Conservation (phyloP, 441 rosid species). For the Arabidopsis lyrata region DNA sequence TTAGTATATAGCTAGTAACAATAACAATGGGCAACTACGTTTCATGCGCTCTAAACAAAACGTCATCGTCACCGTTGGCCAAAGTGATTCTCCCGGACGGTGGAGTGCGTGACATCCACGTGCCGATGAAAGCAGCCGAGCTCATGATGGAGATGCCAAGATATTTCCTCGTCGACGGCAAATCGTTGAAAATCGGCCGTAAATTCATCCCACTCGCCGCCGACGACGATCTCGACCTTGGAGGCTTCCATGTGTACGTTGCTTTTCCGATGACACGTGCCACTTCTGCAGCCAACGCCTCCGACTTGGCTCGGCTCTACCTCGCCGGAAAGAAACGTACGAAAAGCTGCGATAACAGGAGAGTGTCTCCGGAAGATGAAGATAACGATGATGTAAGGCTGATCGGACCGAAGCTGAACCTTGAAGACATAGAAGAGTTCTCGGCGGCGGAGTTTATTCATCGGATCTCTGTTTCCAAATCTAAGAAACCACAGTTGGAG, state of each 20-base stretch:
- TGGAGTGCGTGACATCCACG: constrained; percentile 52
- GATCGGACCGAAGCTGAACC: constrained; percentile 49
- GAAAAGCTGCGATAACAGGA: constrained; percentile 43
- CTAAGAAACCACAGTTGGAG: constrained; percentile 75
- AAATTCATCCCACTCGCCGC: constrained; percentile 70
- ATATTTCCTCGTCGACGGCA: constrained; percentile 62
- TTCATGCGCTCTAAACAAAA: constrained; percentile 57
- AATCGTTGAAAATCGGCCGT: constrained; percentile 54
- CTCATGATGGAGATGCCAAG: constrained; percentile 79
- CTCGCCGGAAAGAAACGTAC: constrained; percentile 47
- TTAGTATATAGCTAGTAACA: background rate
- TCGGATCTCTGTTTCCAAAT: constrained; percentile 69
- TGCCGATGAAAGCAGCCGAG: constrained; percentile 74
- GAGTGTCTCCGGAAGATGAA: constrained; percentile 52
- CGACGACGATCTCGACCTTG: constrained; percentile 59
- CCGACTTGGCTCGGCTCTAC: constrained; percentile 61
- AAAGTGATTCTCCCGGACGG: constrained; percentile 72
- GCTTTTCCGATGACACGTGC: constrained; percentile 71
- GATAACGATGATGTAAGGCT: constrained; percentile 4
- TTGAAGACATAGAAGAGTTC: constrained; percentile 72
- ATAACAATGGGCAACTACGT: constrained; percentile 69
- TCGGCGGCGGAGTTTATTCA: constrained; percentile 61
- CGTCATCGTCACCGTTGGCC: constrained; percentile 36
- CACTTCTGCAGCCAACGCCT: constrained; percentile 54
- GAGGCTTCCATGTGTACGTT: constrained; percentile 50